Conservation (phyloP, 129 eudicot species). For the Flaveria trinervia region DNA sequence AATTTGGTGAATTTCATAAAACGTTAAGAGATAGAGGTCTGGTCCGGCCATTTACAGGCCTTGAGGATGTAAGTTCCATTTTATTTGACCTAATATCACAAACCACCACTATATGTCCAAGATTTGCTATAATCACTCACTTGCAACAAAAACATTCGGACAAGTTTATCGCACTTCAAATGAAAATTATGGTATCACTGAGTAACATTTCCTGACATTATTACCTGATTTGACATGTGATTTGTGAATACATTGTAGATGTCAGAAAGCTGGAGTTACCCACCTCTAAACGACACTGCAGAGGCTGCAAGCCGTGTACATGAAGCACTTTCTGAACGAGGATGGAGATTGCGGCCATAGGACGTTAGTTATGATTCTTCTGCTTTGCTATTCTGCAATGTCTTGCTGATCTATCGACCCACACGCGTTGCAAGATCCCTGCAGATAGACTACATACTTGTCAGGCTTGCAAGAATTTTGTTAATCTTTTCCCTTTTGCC, state of each 20-base stretch:
- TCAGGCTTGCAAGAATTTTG: constrained; percentile 19
- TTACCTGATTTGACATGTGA: background rate
- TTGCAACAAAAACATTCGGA: background rate
- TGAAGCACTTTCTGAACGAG: constrained; percentile 88
- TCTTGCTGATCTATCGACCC: constrained; percentile 15
- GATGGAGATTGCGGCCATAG: constrained; percentile 84
- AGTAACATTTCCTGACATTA: background rate
- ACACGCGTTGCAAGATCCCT: constrained; percentile 4
- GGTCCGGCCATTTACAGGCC: constrained; percentile 86
- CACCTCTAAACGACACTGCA: constrained; percentile 88
- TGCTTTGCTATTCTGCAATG: constrained; percentile 25
- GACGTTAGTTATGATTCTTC: background rate
- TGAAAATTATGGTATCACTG: background rate
- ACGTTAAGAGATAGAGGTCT: constrained; percentile 74
- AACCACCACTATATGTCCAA: background rate
- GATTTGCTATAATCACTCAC: too few relatives aligned
- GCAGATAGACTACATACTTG: constrained; percentile 24
- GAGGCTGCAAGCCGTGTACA: constrained; percentile 83
- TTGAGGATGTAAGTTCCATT: constrained; percentile 91
- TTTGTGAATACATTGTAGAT: constrained; percentile 45
- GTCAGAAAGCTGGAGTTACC: constrained; percentile 96
- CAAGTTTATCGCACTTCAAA: background rate
- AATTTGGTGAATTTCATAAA: constrained; percentile 79
- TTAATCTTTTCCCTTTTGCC: constrained; percentile 17
- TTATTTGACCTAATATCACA: background rate